Evolutionary conservation across 345 rosid species (phyloP).

Genomic region (Aethionema arabicum): DNA sequence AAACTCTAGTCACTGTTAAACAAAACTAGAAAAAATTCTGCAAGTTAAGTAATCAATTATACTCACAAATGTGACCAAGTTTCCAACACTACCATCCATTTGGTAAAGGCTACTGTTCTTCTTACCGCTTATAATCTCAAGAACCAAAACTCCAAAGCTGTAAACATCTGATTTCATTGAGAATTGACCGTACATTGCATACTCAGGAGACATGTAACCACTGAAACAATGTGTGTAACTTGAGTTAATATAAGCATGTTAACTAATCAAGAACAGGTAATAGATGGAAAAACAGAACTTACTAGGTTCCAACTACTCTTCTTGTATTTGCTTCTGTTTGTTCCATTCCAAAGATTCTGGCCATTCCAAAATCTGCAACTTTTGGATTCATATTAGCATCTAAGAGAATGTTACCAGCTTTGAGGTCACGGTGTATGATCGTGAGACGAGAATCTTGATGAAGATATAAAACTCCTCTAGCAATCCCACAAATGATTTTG

Average conservation of each 20-base stretch:
- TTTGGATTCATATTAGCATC: conserved; percentile 45
- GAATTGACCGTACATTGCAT: conserved; percentile 35
- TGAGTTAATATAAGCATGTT: neutral
- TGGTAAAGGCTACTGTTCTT: conserved; percentile 21
- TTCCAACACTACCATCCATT: neutral
- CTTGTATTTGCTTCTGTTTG: conserved; percentile 40
- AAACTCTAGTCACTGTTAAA: too few relatives aligned
- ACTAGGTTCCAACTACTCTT: conserved; percentile 54
- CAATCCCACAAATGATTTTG: conserved; percentile 44
- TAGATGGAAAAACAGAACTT: conserved; percentile 12
- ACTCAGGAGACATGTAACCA: conserved; percentile 37
- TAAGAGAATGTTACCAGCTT: conserved; percentile 42
- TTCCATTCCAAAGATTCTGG: conserved; percentile 38
- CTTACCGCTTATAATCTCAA: conserved; percentile 32
- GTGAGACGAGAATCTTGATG: conserved; percentile 48
- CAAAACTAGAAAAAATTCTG: too few relatives aligned
- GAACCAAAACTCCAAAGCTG: conserved; percentile 30
- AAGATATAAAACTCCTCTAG: conserved; percentile 43
- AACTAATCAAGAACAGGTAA: neutral
- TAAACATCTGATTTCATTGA: conserved; percentile 39
- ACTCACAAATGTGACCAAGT: conserved; percentile 39
- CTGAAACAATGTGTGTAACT: conserved; percentile 13
- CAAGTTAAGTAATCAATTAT: neutral
- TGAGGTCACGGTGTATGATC: conserved; percentile 49
- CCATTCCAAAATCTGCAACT: conserved; percentile 51